phyloP scores from a whole-genome alignment of 192 early-diverging fungal species.

The Backusella australiensis region DNA sequence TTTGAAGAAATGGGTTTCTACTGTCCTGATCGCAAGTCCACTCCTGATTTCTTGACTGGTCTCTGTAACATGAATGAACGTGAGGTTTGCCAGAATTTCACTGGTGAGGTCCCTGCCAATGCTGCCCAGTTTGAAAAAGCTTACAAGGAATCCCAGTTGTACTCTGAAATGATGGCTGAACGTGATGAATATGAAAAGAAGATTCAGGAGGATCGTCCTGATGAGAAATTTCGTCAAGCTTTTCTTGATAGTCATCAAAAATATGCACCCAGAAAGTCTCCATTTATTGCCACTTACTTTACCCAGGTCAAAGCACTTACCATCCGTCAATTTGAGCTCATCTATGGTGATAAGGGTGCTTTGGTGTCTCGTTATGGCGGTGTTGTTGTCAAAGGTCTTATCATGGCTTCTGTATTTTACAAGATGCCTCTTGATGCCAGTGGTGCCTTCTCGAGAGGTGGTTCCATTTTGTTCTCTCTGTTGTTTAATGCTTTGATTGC shows the following conservation, averaged over 20 bases:
- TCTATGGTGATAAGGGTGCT: constrained; percentile 47
- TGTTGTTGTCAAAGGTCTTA: constrained; percentile 57
- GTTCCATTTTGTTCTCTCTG: constrained; percentile 65
- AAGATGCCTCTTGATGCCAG: constrained; percentile 48
- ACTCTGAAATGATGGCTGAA: constrained; percentile 34
- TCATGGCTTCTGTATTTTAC: constrained; percentile 70
- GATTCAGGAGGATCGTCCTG: constrained; percentile 16
- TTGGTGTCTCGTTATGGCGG: constrained; percentile 53
- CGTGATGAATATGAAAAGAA: constrained; percentile 44
- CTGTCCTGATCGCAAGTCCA: constrained; percentile 64
- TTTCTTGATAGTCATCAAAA: constrained; percentile 55
- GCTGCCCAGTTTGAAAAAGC: constrained; percentile 63
- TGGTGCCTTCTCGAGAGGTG: constrained; percentile 79
- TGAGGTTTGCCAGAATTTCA: constrained; percentile 47
- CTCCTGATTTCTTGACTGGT: constrained; percentile 71
- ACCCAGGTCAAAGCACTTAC: constrained; percentile 59
- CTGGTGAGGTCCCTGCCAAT: constrained; percentile 50
- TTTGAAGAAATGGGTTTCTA: constrained; percentile 62
- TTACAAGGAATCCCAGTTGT: constrained; percentile 50
- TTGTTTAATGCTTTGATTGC: constrained; percentile 55
- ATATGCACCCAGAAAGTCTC: constrained; percentile 45
- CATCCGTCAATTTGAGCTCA: constrained; percentile 62
- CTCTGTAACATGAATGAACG: constrained; percentile 61
- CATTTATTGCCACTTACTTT: constrained; percentile 62
- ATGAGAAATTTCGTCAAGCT: constrained; percentile 41